Evolutionary conservation across 2,329 filamentous ascomycete genomes (phyloP).

Genomic region (Coleophoma eucalyptorum): DNA sequence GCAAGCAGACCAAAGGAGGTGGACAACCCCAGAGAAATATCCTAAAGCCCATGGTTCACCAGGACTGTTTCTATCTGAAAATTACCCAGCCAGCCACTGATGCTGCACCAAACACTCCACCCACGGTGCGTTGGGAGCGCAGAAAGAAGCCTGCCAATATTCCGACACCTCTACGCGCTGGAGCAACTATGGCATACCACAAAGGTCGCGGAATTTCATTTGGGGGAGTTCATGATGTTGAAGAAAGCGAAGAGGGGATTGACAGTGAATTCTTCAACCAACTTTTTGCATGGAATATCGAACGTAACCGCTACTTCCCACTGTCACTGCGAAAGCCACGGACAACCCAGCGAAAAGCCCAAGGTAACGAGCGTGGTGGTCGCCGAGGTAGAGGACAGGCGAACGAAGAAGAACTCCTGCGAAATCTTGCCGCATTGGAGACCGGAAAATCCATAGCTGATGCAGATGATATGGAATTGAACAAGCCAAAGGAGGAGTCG

Average conservation of each 20-base stretch:
- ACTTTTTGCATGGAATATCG: slow-evolving; percentile 89
- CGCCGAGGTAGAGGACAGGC: slow-evolving; percentile 76
- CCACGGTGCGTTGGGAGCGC: slow-evolving; percentile 83
- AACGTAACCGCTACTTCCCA: slow-evolving; percentile 92
- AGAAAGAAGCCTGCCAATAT: slow-evolving; percentile 89
- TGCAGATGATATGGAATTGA: slow-evolving; percentile 43
- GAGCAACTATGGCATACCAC: slow-evolving; percentile 91
- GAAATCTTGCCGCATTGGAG: slow-evolving; percentile 82
- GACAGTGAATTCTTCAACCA: slow-evolving; percentile 97
- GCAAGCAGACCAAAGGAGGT: slow-evolving; percentile 61
- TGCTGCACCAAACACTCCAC: slow-evolving; percentile 59
- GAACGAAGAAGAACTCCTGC: slow-evolving; percentile 85
- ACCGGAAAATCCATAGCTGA: slow-evolving; percentile 63
- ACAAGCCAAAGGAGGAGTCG: slow-evolving; percentile 43
- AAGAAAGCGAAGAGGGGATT: slow-evolving; percentile 89
- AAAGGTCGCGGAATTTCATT: slow-evolving; percentile 91
- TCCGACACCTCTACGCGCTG: slow-evolving; percentile 78
- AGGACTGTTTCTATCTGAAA: slow-evolving; percentile 91
- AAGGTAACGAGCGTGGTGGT: slow-evolving; percentile 51
- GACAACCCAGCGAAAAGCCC: slow-evolving; percentile 57
- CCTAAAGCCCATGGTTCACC: slow-evolving; percentile 83
- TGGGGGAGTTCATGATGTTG: slow-evolving; percentile 90
- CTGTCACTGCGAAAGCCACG: slow-evolving; percentile 73
- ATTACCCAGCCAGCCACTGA: slow-evolving; percentile 71
- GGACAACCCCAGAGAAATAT: slow-evolving; percentile 63